Evolutionary conservation across 371 early-diverging fungal genomes (phyloP).

Genomic region (Zancudomyces culisetae): DNA sequence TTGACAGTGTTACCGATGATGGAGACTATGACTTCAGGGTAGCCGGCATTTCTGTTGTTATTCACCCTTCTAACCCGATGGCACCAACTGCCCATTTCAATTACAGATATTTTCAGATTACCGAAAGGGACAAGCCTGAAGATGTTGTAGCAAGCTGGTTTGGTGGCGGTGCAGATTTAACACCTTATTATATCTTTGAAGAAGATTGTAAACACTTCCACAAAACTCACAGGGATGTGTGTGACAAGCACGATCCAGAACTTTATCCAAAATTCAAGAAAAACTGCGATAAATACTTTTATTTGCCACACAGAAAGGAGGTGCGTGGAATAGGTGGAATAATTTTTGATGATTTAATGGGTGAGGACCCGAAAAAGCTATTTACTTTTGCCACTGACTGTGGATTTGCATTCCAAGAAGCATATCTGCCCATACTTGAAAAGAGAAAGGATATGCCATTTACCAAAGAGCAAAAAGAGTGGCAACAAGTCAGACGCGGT

Average conservation of each 20-base stretch:
- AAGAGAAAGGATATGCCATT: conserved; percentile 43
- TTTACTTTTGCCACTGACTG: conserved; percentile 48
- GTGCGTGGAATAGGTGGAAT: conserved; percentile 73
- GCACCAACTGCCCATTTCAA: conserved; percentile 92
- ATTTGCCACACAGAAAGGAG: conserved; percentile 53
- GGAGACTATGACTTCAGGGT: conserved; percentile 37
- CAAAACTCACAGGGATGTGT: conserved; percentile 47
- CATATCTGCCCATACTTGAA: conserved; percentile 57
- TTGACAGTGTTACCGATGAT: conserved; percentile 29
- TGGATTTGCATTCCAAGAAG: conserved; percentile 47
- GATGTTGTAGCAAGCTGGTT: conserved; percentile 64
- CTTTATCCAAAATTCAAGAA: conserved; percentile 60
- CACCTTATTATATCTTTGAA: conserved; percentile 55
- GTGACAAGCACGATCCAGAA: conserved; percentile 43
- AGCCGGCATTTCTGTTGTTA: conserved; percentile 77
- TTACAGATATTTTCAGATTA: conserved; percentile 92
- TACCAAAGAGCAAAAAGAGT: conserved; percentile 41
- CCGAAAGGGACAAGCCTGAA: conserved; percentile 18
- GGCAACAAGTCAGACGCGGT: conserved; percentile 75
- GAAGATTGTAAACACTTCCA: conserved; percentile 72
- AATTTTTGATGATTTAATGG: conserved; percentile 69
- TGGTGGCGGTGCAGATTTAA: conserved; percentile 71
- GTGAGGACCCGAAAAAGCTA: conserved; percentile 38
- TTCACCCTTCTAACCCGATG: conserved; percentile 88
- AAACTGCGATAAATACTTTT: conserved; percentile 73